Evolutionary conservation across 1,284 basidiomycete species (phyloP), one percentile per base, ranked within the genome.

Genomic region (Rhodofomes roseus): DNA sequence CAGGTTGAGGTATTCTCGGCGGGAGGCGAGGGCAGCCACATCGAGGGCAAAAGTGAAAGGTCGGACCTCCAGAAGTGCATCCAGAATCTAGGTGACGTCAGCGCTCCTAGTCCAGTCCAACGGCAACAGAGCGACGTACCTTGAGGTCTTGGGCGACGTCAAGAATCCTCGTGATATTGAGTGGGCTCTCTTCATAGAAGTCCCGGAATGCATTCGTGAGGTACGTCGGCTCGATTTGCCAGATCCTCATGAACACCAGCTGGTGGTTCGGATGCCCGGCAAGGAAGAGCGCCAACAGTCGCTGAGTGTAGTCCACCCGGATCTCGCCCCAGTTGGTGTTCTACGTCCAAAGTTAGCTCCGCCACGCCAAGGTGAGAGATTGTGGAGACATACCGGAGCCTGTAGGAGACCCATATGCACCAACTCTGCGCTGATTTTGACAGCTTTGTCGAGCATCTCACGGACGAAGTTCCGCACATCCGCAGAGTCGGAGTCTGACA

Each of bases 101-200:
- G 18, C 11, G 18, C 22, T 14, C 7, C 18, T 18, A 44, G 20
- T 43, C 7, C 23, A 31, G n/a, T 3, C 20, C 20, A 41, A 58
- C 44, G 39, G 31, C 16, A 57, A 22, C 25, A 37, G 25, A 16
- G 23, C 44, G 27, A 70, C 81, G 65, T 70, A 92, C 93, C 78
- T 96, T 95, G 61, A 98, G 82, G 68, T 98, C 96, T 72, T 96
- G 92, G 1, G 94, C 95, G 40, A 99, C 92, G 70, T 99, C 97
- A 54, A 98, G 78, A 54, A 99, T 95, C 50, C 95, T 85, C 25
- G 92, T 95, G 59, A 99, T 92, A 71, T 98, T 98, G 66, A 95
- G 83, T 59, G 94, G 93, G 67, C 89, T 95, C 70, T 96, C 95
- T 55, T 89, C 83, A 74, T 98, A 98, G 71, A 95, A 96, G 67